phyloP scores from a whole-genome alignment of 176 grass and related monocot species.

The Triticum urartu region DNA sequence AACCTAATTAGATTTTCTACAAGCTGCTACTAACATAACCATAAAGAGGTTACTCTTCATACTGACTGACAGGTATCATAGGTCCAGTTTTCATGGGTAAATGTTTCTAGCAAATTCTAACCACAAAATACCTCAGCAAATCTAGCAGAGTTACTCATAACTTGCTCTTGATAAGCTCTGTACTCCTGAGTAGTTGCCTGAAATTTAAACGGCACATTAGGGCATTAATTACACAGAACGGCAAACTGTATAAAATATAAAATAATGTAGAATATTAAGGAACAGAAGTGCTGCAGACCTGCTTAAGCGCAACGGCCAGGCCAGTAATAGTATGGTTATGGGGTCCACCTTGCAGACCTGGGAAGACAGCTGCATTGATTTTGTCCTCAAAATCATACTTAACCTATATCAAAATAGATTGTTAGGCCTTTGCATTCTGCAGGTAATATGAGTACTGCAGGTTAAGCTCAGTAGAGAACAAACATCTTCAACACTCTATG shows the following conservation, averaged over 20 bases:
- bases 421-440: slow-evolving; percentile 14
- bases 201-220: slow-evolving; percentile 24
- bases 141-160: slow-evolving; percentile 91
- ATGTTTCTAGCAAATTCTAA: background rate
- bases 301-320: slow-evolving; percentile 97
- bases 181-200: slow-evolving; percentile 84
- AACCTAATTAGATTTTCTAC: background rate
- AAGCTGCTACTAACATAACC: background rate
- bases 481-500: slow-evolving; percentile 24
- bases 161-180: slow-evolving; percentile 96
- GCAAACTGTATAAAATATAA: slow-evolving; percentile 18
- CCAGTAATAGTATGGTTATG: slow-evolving; percentile 99
- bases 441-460: background rate
- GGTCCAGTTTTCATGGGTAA: background rate
- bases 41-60: background rate
- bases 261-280: slow-evolving; percentile 11
- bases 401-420: slow-evolving; percentile 52
- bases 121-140: slow-evolving; percentile 72
- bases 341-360: slow-evolving; percentile 95
- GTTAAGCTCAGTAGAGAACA: slow-evolving; percentile 10
- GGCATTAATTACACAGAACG: slow-evolving; percentile 5
- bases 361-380: slow-evolving; percentile 96
- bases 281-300: slow-evolving; percentile 51
- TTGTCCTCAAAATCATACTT: slow-evolving; percentile 94
- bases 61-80: background rate